These are phyloP conservation scores for Boletus edulis DNA, from an alignment of 768 basidiomycete species.

Conservation along the genomic window DNA sequence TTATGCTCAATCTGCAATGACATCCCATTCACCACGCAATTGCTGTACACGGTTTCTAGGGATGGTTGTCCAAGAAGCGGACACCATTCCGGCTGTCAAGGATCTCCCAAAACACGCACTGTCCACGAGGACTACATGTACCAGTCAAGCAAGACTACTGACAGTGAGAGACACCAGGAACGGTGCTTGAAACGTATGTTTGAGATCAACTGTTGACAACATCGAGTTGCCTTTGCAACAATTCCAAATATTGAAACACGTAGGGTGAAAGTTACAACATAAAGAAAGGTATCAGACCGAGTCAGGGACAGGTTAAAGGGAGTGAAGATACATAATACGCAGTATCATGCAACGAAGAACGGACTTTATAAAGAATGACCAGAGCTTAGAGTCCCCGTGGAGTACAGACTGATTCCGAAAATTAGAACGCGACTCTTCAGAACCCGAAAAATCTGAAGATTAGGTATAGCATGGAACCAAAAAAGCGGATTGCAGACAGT, in stretches of 20 bases:
- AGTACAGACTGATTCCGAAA: constrained; percentile 6
- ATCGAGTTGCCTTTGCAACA: constrained; percentile 4
- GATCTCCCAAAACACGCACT: no score
- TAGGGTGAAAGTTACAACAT: constrained; percentile 1
- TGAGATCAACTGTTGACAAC: constrained; percentile 4
- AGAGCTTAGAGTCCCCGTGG: neutral
- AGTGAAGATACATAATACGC: constrained; percentile 13
- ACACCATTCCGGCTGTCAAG: no score
- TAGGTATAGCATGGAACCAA: constrained; percentile 76
- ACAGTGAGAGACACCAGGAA: no score
- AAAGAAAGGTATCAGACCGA: neutral
- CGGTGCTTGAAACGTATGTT: neutral
- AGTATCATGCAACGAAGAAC: constrained; percentile 6
- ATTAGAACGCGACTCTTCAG: constrained; percentile 29
- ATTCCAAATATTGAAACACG: constrained; percentile 1
- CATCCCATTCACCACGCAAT: no score
- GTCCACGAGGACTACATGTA: no score
- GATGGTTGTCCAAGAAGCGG: no score
- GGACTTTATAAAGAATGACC: neutral
- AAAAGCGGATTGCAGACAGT: constrained; percentile 77
- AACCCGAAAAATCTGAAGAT: constrained; percentile 69
- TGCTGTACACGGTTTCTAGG: no score
- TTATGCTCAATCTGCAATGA: no score
- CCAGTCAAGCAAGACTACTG: no score
- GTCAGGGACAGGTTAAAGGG: neutral